Evolutionary conservation across 495 filamentous ascomycete species (phyloP).

Genomic region (Penicillium canariense): DNA sequence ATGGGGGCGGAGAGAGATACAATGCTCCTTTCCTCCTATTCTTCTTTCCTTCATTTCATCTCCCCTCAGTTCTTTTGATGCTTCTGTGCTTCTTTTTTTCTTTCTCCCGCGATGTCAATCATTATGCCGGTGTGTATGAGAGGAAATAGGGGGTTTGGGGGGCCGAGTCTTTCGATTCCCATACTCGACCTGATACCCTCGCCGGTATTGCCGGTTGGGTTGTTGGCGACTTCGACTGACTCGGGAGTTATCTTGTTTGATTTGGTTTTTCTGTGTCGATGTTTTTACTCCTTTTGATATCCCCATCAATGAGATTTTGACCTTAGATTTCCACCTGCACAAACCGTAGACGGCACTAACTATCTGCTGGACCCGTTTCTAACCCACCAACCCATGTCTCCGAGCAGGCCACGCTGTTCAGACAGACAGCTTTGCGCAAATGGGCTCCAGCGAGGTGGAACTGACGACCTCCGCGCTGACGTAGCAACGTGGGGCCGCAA

Average conservation of each 20-base stretch:
- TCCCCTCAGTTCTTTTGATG: not conserved
- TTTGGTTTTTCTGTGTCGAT: conserved; percentile 15
- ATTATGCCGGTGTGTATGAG: conserved; percentile 15
- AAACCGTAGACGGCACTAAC: not conserved
- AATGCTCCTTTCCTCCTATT: not conserved
- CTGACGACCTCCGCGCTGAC: conserved; percentile 12
- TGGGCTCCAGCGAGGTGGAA: not conserved
- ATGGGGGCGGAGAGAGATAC: not conserved
- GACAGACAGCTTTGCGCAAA: not conserved
- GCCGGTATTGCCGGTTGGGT: not conserved
- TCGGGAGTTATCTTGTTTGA: conserved; percentile 8
- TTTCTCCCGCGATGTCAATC: conserved; percentile 7
- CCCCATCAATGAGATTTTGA: conserved; percentile 27
- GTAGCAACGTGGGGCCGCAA: conserved; percentile 12
- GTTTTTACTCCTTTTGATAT: conserved; percentile 21
- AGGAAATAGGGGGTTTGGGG: conserved; percentile 4
- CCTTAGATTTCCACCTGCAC: conserved; percentile 7
- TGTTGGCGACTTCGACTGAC: conserved; percentile 2
- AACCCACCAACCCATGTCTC: not conserved
- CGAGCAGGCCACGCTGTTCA: not conserved
- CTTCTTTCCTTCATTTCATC: not conserved
- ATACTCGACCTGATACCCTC: conserved; percentile 12
- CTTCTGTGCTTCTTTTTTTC: conserved; percentile 9
- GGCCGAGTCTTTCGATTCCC: conserved; percentile 8
- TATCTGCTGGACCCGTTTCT: too few relatives aligned